These are phyloP conservation scores for Aspergillus terreus DNA, from an alignment of 2,329 filamentous ascomycete species.

Conservation along the genomic window DNA sequence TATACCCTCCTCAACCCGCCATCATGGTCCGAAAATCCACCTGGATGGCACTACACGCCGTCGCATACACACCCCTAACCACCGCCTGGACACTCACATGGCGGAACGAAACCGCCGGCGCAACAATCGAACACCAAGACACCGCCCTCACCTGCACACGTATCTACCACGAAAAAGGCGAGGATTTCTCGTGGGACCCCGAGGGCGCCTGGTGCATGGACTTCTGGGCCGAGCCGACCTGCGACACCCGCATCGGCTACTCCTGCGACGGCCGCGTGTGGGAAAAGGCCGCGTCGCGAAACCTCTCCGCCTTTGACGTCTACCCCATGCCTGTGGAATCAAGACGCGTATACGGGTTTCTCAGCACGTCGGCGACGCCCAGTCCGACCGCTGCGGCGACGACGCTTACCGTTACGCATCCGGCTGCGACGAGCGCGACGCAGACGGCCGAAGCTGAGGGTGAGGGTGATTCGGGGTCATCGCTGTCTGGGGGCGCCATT, in stretches of 20 bases:
- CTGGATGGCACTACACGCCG: not conserved
- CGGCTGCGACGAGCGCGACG: constrained; percentile 1
- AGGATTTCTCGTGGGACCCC: constrained; percentile 10
- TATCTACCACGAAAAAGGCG: constrained; percentile 12
- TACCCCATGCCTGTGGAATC: constrained; percentile 9
- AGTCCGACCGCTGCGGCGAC: not conserved
- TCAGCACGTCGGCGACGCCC: not conserved
- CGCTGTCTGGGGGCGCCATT: constrained; percentile 4
- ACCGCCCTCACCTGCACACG: constrained; percentile 6
- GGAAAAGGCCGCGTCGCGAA: constrained; percentile 3
- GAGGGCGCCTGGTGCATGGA: constrained; percentile 14
- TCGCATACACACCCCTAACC: not conserved
- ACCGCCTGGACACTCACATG: constrained; percentile 13
- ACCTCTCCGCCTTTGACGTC: constrained; percentile 13
- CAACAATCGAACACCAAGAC: constrained; percentile 1
- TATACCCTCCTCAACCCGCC: not conserved
- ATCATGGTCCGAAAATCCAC: constrained; percentile 5
- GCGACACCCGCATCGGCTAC: constrained; percentile 4
- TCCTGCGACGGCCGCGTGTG: constrained; percentile 10
- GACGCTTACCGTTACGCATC: not conserved
- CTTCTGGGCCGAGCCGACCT: constrained; percentile 9
- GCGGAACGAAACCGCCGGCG: constrained; percentile 10
- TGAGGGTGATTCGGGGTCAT: not conserved
- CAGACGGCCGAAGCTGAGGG: not conserved
- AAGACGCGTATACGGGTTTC: constrained; percentile 1